These are phyloP conservation scores for Sungouiozyma ichnusensis DNA, from an alignment of 805 yeast genomes.

Conservation along the genomic window DNA sequence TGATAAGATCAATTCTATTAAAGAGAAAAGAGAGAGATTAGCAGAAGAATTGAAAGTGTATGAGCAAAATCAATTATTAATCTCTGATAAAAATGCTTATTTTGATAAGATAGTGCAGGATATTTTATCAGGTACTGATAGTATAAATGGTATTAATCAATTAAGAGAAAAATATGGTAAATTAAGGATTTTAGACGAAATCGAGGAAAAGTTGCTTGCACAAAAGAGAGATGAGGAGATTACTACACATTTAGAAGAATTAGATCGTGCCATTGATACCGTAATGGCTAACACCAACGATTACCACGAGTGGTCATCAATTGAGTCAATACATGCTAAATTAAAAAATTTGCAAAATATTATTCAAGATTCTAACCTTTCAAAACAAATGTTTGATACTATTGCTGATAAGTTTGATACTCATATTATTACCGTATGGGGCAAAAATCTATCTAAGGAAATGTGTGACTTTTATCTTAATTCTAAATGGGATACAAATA, in stretches of 20 bases:
- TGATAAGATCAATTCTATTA: slow-evolving; percentile 17
- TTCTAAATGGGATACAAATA: slow-evolving; percentile 25
- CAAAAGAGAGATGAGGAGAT: slow-evolving; percentile 5
- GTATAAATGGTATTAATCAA: slow-evolving; percentile 7
- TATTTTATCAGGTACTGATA: slow-evolving; percentile 7
- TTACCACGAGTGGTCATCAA: neutral
- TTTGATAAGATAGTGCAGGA: slow-evolving; percentile 14
- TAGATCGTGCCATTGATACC: slow-evolving; percentile 3
- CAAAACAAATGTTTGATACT: neutral
- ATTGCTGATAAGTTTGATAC: slow-evolving; percentile 9
- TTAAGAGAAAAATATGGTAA: slow-evolving; percentile 20
- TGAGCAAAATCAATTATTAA: slow-evolving; percentile 5
- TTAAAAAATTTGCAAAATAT: too few species aligned
- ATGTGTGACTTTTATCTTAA: slow-evolving; percentile 15
- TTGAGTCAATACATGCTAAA: neutral
- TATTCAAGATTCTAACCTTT: neutral
- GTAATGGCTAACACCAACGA: neutral
- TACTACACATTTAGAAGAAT: slow-evolving; percentile 1
- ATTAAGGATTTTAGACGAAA: slow-evolving; percentile 10
- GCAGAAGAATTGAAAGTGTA: slow-evolving; percentile 11
- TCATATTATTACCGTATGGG: slow-evolving; percentile 6
- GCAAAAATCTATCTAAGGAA: slow-evolving; percentile 6
- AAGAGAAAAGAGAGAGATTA: slow-evolving; percentile 15
- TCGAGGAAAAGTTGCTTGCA: slow-evolving; percentile 8
- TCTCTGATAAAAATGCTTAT: slow-evolving; percentile 2